Conservation (phyloP, 1,139 yeast species). For the Kodamaea sp. region DNA sequence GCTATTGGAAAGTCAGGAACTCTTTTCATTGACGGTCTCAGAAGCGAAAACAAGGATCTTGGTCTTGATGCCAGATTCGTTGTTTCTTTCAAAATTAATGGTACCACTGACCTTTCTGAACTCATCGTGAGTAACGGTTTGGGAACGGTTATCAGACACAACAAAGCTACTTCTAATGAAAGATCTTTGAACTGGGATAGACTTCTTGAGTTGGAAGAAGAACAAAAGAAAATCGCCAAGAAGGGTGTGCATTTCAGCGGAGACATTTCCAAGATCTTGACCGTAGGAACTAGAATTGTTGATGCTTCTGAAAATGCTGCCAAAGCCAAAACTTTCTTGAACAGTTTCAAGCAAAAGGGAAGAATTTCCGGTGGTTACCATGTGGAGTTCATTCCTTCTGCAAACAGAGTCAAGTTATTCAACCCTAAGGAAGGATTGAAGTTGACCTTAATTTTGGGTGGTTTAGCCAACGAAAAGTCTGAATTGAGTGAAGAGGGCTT, state of each 20-base stretch:
- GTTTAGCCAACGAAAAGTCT: conserved; percentile 55
- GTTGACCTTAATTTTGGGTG: conserved; percentile 74
- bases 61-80: conserved; percentile 66
- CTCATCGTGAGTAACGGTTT: conserved; percentile 62
- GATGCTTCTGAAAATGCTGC: conserved; percentile 78
- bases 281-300: conserved; percentile 60
- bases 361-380: conserved; percentile 58
- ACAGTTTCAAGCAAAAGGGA: conserved; percentile 68
- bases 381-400: conserved; percentile 71
- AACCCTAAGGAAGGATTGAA: conserved; percentile 74
- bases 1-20: conserved; percentile 70
- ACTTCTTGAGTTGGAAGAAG: conserved; percentile 67
- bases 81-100: conserved; percentile 51
- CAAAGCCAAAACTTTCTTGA: conserved; percentile 73
- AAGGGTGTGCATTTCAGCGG: conserved; percentile 58
- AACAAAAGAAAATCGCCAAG: conserved; percentile 53
- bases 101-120: conserved; percentile 60
- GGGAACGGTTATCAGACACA: conserved; percentile 79
- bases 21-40: conserved; percentile 62
- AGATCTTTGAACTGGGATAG: conserved; percentile 79
- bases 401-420: conserved; percentile 64
- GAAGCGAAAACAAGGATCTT: conserved; percentile 58
- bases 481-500: conserved; percentile 55
- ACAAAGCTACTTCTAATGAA: conserved; percentile 67
- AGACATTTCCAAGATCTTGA: conserved; percentile 50